These are phyloP conservation scores for Yamadazyma philogaea DNA, from an alignment of 805 yeast genomes.

Conservation along the genomic window DNA sequence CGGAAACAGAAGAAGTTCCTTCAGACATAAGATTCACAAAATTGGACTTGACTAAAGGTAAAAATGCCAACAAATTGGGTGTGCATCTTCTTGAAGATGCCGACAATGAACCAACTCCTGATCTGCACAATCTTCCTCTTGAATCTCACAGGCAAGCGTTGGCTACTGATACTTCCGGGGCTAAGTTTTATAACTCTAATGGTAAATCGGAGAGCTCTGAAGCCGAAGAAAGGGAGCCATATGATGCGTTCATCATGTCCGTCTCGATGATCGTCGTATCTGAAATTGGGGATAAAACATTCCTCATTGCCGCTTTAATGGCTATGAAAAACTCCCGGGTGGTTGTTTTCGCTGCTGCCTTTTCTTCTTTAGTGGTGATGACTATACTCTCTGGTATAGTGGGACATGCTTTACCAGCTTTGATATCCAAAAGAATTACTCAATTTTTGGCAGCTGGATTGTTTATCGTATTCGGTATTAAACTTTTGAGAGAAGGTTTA, in stretches of 20 bases:
- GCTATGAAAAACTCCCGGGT: slow-evolving; percentile 89
- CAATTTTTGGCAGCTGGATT: slow-evolving; percentile 77
- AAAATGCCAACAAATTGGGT: slow-evolving; percentile 17
- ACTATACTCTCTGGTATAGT: slow-evolving; percentile 85
- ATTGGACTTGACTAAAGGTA: slow-evolving; percentile 13
- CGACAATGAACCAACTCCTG: slow-evolving; percentile 30
- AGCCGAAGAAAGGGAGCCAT: slow-evolving; percentile 17
- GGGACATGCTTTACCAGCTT: slow-evolving; percentile 86
- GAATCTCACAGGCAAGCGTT: slow-evolving; percentile 13
- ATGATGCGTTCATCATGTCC: slow-evolving; percentile 70
- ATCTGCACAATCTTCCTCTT: slow-evolving; percentile 20
- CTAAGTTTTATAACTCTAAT: slow-evolving; percentile 2
- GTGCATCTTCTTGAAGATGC: slow-evolving; percentile 21
- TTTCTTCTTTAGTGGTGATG: slow-evolving; percentile 82
- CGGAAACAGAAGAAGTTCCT: slow-evolving; percentile 5
- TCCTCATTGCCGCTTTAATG: slow-evolving; percentile 94
- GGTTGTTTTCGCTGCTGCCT: slow-evolving; percentile 87
- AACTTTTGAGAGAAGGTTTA: slow-evolving; percentile 75
- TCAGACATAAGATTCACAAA: slow-evolving; percentile 15
- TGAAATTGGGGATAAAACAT: slow-evolving; percentile 97
- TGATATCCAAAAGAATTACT: slow-evolving; percentile 76
- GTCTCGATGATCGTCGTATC: slow-evolving; percentile 90
- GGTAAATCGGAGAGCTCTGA: slow-evolving; percentile 13
- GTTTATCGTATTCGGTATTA: slow-evolving; percentile 79
- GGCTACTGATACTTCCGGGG: not conserved